Conservation (phyloP, 768 basidiomycete genomes). For the Suillus occidentalis region DNA sequence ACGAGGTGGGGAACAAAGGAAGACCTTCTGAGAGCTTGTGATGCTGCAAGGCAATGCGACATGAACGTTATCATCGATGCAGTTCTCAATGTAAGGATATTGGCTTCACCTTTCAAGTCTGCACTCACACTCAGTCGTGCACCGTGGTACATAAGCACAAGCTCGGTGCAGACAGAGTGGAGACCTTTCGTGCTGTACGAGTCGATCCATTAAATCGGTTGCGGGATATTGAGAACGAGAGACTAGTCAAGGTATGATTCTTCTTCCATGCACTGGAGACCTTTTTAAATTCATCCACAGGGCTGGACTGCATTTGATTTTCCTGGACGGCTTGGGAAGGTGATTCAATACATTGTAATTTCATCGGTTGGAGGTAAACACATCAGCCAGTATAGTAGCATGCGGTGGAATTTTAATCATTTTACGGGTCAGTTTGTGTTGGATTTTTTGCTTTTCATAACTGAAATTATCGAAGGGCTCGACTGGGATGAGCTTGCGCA, state of each 20-base stretch:
- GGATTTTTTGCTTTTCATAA: not conserved
- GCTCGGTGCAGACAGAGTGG: constrained; percentile 77
- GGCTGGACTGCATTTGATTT: constrained; percentile 89
- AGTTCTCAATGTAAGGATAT: constrained; percentile 72
- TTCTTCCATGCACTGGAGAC: not conserved
- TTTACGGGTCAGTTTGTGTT: constrained; percentile 60
- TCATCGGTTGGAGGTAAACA: not conserved
- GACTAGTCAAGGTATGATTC: constrained; percentile 63
- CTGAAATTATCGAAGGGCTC: constrained; percentile 49
- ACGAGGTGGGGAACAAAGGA: constrained; percentile 91
- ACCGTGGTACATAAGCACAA: constrained; percentile 56
- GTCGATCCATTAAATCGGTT: constrained; percentile 71
- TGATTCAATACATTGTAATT: constrained; percentile 31
- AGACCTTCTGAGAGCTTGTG: constrained; percentile 70
- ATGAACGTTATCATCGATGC: constrained; percentile 84
- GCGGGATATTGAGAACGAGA: constrained; percentile 53
- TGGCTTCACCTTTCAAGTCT: not conserved
- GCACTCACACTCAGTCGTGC: constrained; percentile 11
- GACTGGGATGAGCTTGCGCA: constrained; percentile 79
- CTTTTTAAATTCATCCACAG: constrained; percentile 36
- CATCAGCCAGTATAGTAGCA: constrained; percentile 56
- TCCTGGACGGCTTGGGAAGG: constrained; percentile 71
- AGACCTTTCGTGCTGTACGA: constrained; percentile 67
- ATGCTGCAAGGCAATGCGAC: constrained; percentile 62
- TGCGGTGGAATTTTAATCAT: constrained; percentile 76